Evolutionary conservation across 129 eudicot species (phyloP), one percentile per base, ranked within the genome.

Genomic region (Centaurea solstitialis): DNA sequence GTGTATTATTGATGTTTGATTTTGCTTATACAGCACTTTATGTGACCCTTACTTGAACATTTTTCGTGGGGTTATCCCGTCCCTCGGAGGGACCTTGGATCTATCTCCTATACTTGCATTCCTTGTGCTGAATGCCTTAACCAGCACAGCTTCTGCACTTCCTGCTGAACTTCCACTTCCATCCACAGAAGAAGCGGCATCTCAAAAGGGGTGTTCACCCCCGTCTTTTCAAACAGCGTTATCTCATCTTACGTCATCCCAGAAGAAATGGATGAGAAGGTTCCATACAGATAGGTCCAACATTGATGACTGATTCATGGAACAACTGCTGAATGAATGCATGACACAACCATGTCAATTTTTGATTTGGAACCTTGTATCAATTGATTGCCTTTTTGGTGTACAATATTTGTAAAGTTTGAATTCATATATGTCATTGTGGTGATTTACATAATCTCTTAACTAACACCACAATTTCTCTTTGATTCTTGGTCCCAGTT

Each of bases 131-230:
- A 92, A 92, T 47, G 97, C 92, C n/a, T 87, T 95, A 47, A 92
- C 97, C 8, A 92, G 97, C 80, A 76, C 93, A 1, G 99, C 99
- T 77, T 72, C 97, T 75, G 97, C 99, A 78, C 93, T 92, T 78
- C 99, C 99, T 66, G 99, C 99, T 79, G 99, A 95, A 78, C 97
- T 95, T 81, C 97, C 96, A 59, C 93, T 95, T 81, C 86, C n/a
- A n/a, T n/a, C 92, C 6, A 59, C 82, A 50, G 87, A 85, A 50
- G 87, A 85, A 79, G 62, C 62, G 38, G 74, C 73, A 26, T 45
- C 91, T 18, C 77, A 70, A 47, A 77, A 82, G 76, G 17, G 39
- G 72, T 40, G 88, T 23, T 81, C 83, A 28, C 13, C 22, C 41
- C 66, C 68, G 8, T 53, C 64, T 0, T 73, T 73, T 74, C 84